phyloP scores from a whole-genome alignment of 768 basidiomycete genomes.

The Kwoniella botswanensis region DNA sequence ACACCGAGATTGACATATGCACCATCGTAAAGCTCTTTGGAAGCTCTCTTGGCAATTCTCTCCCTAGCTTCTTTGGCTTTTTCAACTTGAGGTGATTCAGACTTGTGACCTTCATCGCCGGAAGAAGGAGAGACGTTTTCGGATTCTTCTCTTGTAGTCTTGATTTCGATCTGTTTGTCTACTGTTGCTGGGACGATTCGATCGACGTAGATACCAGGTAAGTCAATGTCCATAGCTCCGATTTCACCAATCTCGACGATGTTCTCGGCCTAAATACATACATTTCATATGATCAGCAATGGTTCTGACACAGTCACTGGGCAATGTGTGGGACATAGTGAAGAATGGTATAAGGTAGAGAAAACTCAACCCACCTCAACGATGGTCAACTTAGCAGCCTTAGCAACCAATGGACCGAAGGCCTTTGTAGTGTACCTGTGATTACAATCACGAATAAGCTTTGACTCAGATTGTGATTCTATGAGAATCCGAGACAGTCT shows the following conservation, averaged over 20 bases:
- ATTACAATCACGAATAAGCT: neutral
- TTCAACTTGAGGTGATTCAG: constrained; percentile 11
- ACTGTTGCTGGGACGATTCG: constrained; percentile 53
- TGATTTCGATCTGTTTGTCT: constrained; percentile 54
- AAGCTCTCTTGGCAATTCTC: constrained; percentile 53
- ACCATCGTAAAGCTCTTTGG: constrained; percentile 55
- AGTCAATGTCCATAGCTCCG: constrained; percentile 51
- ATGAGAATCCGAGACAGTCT: neutral
- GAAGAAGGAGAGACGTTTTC: constrained; percentile 22
- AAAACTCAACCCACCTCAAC: constrained; percentile 44
- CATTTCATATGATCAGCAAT: too few species aligned
- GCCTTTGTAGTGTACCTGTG: constrained; percentile 53
- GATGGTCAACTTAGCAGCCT: constrained; percentile 51
- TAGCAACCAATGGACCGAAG: constrained; percentile 51
- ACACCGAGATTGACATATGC: constrained; percentile 60
- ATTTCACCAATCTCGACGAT: constrained; percentile 56
- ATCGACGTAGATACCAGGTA: constrained; percentile 56
- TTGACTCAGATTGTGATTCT: neutral
- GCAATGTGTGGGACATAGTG: too few species aligned
- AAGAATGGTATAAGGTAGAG: too few species aligned
- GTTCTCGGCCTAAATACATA: constrained; percentile 45
- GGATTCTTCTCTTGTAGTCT: constrained; percentile 43
- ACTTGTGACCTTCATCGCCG: constrained; percentile 16
- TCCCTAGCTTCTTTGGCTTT: constrained; percentile 19
- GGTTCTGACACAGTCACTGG: too few species aligned